Evolutionary conservation across 345 rosid genomes (phyloP), one percentile per base, ranked within the genome.

Genomic region (Toxicodendron radicans): DNA sequence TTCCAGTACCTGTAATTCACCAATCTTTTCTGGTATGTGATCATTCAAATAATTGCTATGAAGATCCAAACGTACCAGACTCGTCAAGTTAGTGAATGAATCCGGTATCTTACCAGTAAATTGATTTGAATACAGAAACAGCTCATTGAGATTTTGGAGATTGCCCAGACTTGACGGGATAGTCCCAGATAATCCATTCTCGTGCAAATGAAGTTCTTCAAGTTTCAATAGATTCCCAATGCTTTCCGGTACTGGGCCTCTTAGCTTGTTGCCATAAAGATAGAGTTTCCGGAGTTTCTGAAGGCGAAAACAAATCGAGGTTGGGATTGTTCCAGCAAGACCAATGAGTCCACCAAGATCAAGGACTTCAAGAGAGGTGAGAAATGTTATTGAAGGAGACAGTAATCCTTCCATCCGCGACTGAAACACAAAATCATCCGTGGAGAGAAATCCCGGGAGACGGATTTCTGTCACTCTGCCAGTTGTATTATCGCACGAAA

Each of bases 271-370:
- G 60, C 90, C 89, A 45, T 73, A 86, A 12, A 88, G 82, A 48
- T 83, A 77, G 4, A 88, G 80, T 71, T 70, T 80, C 59, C 61
- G 56, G 49, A 86, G 85, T 10, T 78, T 83, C 27, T 52, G 82
- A 23, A 86, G 86, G 61, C 66, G 70, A 32, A 67, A 71, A 10
- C 90, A 86, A 13, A 88, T 86, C 14, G n/a, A 71, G 14, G 80
- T 75, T 2, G 92, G 88, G 20, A 88, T 82, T 24, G 3, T 74
- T 52, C 90, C 92, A 3, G 82, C 45, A 10, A 86, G 81, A 49
- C 78, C 80, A 8, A 77, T 60, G 5, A 88, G 85, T 62, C 85
- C 87, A 43, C 92, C 90, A 32, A 88, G 87, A 79, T 88, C 86
- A 41, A 88, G 78, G 32, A 88, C 86, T 67, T 83, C 45, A 30